Evolutionary conservation across 106 monocot species (phyloP), one percentile per base, ranked within the genome.

Genomic region (Dendrobium nobile): DNA sequence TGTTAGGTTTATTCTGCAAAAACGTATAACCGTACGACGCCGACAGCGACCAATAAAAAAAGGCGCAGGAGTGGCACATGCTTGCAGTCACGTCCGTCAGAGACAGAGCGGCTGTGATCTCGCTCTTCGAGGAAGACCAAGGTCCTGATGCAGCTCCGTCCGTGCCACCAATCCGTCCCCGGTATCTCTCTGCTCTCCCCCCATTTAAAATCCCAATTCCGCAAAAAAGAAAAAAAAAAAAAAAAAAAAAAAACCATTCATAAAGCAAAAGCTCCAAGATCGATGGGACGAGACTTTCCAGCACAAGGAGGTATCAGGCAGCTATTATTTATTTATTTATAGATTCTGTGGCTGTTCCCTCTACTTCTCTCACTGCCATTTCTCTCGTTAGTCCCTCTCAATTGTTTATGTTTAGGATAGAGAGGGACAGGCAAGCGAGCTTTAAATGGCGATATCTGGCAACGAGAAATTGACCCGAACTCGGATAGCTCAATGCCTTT

Each of bases 381-480:
- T 37, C 37, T 37, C 37, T 65, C 0, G 22, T n/a, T 22, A 27
- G 7, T 33, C 40, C 33, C 33, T 33, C 17, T 10, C 28, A n/a
- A n/a, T 17, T 31, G 4, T 33, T n/a, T 6, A 1, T 37, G 28
- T 72, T 13, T 3, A 11, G 72, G 28, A 72, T 28, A 72, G 72
- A 72, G 41, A 73, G 73, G 15, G 73, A 41, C 40, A 5, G 4
- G 73, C 41, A 26, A 11, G 41, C 40, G 3, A 8, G 13, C 84
- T 61, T 31, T 54, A n/a, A 54, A 88, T 88, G 92, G 86, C 86
- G 90, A 83, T 86, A 81, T 87, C 43, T 11, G 70, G 37, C 42
- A n/a, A 75, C 58, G 83, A 79, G 79, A 84, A 84, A 85, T 89
- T 75, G 82, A 85, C n/a, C 86, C 41, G 92, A 86, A 84, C 85